Evolutionary conservation across 805 yeast genomes (phyloP).

Genomic region (Candida insectalens): DNA sequence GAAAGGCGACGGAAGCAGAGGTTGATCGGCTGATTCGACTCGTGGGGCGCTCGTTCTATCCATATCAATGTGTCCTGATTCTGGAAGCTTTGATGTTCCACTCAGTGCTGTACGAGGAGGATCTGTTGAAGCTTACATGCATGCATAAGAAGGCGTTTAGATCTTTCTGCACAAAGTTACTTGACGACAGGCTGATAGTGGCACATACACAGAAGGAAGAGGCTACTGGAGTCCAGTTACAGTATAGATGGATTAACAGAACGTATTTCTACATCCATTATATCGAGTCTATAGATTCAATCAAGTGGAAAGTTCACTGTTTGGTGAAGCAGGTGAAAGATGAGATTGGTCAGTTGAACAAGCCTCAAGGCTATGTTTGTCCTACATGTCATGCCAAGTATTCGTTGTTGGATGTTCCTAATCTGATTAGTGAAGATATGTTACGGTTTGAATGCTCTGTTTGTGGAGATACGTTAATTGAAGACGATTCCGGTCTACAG

Average conservation of each 20-base stretch:
- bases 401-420: slow-evolving; percentile 79
- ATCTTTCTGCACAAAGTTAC: slow-evolving; percentile 65
- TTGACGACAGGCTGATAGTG: slow-evolving; percentile 74
- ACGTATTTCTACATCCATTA: slow-evolving; percentile 74
- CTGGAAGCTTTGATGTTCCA: slow-evolving; percentile 84
- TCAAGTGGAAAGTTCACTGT: slow-evolving; percentile 93
- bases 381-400: slow-evolving; percentile 76
- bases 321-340: slow-evolving; percentile 71
- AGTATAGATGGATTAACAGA: slow-evolving; percentile 61
- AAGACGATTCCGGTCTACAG: slow-evolving; percentile 81
- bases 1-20: slow-evolving; percentile 4
- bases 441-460: slow-evolving; percentile 77
- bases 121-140: slow-evolving; percentile 69
- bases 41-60: slow-evolving; percentile 82
- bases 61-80: slow-evolving; percentile 71
- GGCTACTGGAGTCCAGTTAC: slow-evolving; percentile 28
- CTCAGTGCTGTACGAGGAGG: slow-evolving; percentile 88
- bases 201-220: slow-evolving; percentile 67
- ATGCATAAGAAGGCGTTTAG: slow-evolving; percentile 83
- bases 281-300: slow-evolving; percentile 90
- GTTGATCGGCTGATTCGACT: slow-evolving; percentile 46
- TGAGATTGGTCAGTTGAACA: slow-evolving; percentile 74
- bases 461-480: slow-evolving; percentile 69
- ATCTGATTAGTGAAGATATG: slow-evolving; percentile 69
- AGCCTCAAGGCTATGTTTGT: slow-evolving; percentile 91